Percentiles rank a stretch among this genome's conserved stretches.
Evolutionary conservation across 2,329 filamentous ascomycete genomes (phyloP).

Genomic region (Emmonsiellopsis sp.): DNA sequence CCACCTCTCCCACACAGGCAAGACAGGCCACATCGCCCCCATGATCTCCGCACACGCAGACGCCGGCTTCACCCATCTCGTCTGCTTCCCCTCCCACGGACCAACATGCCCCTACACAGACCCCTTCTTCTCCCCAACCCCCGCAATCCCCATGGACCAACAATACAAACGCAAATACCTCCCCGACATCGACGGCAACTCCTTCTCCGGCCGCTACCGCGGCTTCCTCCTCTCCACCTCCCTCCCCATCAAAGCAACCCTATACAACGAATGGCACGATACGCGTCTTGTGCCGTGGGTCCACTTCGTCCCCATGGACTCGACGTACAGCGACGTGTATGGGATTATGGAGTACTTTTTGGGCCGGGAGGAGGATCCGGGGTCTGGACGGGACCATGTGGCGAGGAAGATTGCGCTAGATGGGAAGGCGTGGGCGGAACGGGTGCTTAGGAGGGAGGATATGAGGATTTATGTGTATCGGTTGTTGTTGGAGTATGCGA

Average conservation of each 20-base stretch:
- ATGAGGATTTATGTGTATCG: constrained; percentile 64
- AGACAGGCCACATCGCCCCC: constrained; percentile 23
- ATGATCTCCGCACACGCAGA: constrained; percentile 35
- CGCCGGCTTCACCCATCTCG: constrained; percentile 35
- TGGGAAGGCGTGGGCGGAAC: constrained; percentile 60
- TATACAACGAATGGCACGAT: constrained; percentile 77
- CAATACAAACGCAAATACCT: constrained; percentile 55
- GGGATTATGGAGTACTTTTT: constrained; percentile 67
- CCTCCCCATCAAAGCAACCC: constrained; percentile 66
- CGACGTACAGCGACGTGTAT: constrained; percentile 61
- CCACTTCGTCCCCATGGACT: constrained; percentile 75
- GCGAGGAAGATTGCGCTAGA: constrained; percentile 57
- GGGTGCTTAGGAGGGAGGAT: constrained; percentile 60
- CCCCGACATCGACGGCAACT: constrained; percentile 69
- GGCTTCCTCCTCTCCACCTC: constrained; percentile 61
- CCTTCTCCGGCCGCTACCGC: constrained; percentile 59
- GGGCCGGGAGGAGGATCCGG: constrained; percentile 40
- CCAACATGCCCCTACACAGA: constrained; percentile 40
- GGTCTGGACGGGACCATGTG: constrained; percentile 38
- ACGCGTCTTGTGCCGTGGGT: constrained; percentile 64
- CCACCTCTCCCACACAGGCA: constrained; percentile 22
- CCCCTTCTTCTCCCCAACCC: constrained; percentile 27
- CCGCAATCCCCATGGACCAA: constrained; percentile 23
- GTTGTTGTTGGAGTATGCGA: constrained; percentile 55
- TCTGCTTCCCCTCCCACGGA: constrained; percentile 33